Evolutionary conservation across 2,329 filamentous ascomycete genomes (phyloP).

Genomic region (Aspergillus ibericus): DNA sequence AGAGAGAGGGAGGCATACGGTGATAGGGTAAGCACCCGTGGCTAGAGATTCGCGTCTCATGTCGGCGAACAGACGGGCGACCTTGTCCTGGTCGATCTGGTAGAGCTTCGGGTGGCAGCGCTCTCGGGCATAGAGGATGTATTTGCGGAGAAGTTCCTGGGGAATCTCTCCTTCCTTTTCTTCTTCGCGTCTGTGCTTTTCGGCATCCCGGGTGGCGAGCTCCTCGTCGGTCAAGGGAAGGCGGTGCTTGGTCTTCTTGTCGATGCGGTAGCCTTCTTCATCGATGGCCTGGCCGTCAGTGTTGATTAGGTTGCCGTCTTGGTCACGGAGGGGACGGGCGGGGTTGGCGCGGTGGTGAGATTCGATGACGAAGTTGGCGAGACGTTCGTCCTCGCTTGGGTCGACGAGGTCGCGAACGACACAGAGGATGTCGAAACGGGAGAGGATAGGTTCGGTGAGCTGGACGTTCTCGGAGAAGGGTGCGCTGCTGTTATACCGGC

Average conservation of each 20-base stretch:
- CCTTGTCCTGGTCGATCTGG: constrained; percentile 96
- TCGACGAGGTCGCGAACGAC: constrained; percentile 96
- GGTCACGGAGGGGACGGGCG: constrained; percentile 51
- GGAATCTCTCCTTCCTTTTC: constrained; percentile 71
- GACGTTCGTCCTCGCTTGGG: constrained; percentile 83
- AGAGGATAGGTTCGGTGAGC: constrained; percentile 93
- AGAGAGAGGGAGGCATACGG: constrained; percentile 60
- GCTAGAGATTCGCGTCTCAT: constrained; percentile 92
- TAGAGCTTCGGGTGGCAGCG: constrained; percentile 89
- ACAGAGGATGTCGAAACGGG: constrained; percentile 95
- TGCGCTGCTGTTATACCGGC: constrained; percentile 93
- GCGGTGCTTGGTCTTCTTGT: constrained; percentile 42
- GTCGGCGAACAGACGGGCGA: constrained; percentile 89
- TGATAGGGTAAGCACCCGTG: constrained; percentile 96
- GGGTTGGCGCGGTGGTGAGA: constrained; percentile 91
- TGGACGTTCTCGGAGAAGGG: constrained; percentile 97
- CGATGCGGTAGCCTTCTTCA: constrained; percentile 55
- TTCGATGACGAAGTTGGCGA: constrained; percentile 91
- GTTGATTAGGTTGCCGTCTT: constrained; percentile 45
- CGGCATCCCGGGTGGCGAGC: constrained; percentile 36
- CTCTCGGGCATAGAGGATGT: constrained; percentile 92
- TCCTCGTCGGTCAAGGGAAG: constrained; percentile 48
- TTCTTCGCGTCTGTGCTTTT: constrained; percentile 48
- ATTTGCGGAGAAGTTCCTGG: constrained; percentile 89
- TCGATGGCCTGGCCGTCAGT: constrained; percentile 58